Evolutionary conservation across 1,284 basidiomycete genomes (phyloP), one percentile per base, ranked within the genome.

Genomic region (Cryptococcus hybrid): DNA sequence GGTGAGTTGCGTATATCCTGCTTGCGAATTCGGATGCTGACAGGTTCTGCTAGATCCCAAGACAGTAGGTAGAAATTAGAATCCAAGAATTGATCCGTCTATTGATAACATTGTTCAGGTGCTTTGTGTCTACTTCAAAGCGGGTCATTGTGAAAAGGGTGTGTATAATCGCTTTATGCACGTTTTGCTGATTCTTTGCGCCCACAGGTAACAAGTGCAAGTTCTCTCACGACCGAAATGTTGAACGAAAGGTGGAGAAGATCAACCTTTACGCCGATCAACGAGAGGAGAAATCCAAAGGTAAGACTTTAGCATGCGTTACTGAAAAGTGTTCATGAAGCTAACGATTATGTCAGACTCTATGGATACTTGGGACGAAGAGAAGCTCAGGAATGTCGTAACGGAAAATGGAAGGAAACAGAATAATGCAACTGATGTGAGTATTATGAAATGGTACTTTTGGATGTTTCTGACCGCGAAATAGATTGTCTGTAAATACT

Each of bases 291-390:
- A 80, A 94, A 78, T 76, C 85, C 68, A 79, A 81, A 59, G 90
- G 90, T 90, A 62, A 57, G 85, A 78, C 36, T 47, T n/a, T 18
- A 39, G 8, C 15, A 5, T n/a, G 36, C 52, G n/a, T n/a, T 15
- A 36, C 13, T 35, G 11, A 12, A 8, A 13, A 30, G 15, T 47
- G 24, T 30, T 35, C n/a, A 36, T 30, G 24, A 24, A 24, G 24
- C 24, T 24, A 24, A 24, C 24, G 24, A 24, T 24, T 24, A 24
- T 24, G 24, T 24, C 24, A 63, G 63, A 67, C 56, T 47, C 56
- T 7, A 99, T 99, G 95, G 94, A 97, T 68, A 88, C 83, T 67
- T 99, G 95, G 95, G 93, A 98, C 79, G 90, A 98, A 65, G 93
- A 87, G 66, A 98, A 71, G 55, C 53, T 99, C 52, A 83, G 86